Conservation (phyloP, 2,329 filamentous ascomycete species). For the Sclerotinia glacialis region DNA sequence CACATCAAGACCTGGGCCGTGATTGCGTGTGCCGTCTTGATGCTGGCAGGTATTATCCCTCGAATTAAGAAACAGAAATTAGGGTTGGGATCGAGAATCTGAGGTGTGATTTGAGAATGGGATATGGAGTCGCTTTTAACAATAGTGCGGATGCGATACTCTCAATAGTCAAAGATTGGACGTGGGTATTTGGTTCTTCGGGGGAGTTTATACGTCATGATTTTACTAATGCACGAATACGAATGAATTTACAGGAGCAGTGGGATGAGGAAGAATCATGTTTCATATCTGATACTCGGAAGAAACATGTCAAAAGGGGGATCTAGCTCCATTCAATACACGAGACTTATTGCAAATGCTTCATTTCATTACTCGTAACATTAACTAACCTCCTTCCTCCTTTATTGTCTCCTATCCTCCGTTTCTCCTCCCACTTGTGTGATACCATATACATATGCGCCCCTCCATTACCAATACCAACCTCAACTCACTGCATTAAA, state of each 20-base stretch:
- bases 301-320: not conserved
- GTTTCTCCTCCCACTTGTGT: too few relatives aligned
- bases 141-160: not conserved
- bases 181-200: not conserved
- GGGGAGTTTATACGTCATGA: not conserved
- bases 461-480: too few relatives aligned
- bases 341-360: too few relatives aligned
- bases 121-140: not conserved
- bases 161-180: not conserved
- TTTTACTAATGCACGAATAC: not conserved
- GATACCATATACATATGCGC: too few relatives aligned
- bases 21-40: constrained; percentile 61
- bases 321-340: not conserved
- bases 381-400: not conserved
- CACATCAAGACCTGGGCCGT: constrained; percentile 75
- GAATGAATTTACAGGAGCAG: not conserved
- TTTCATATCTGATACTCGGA: not conserved
- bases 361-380: not conserved
- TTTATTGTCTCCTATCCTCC: too few relatives aligned
- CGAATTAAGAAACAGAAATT: constrained; percentile 82
- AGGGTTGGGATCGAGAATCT: constrained; percentile 43
- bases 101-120: not conserved
- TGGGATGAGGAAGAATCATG: not conserved
- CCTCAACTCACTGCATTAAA: too few relatives aligned
- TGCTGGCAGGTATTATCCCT: constrained; percentile 70